Conservation (phyloP, 2,329 filamentous ascomycete species). For the Phialophora tarda region DNA sequence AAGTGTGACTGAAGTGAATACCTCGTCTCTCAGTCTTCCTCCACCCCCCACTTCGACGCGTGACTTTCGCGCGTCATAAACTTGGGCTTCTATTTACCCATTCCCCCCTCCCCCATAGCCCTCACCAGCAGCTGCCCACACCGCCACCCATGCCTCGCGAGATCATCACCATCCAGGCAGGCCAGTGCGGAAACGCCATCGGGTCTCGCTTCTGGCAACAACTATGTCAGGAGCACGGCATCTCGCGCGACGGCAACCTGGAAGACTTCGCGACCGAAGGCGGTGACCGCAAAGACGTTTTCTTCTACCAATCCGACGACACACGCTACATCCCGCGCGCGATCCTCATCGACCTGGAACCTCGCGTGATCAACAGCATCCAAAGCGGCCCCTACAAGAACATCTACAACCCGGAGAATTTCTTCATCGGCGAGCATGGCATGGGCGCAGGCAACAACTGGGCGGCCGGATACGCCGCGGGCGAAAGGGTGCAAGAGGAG, state of each 20-base stretch:
- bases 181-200: conserved; percentile 57
- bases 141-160: conserved; percentile 60
- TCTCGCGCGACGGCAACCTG: conserved; percentile 94
- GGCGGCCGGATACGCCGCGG: conserved; percentile 94
- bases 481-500: conserved; percentile 90
- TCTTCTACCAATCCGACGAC: conserved; percentile 99
- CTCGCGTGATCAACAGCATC: conserved; percentile 87
- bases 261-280: conserved; percentile 98
- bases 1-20: background rate
- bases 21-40: background rate
- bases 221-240: conserved; percentile 95
- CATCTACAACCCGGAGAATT: conserved; percentile 99
- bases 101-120: background rate
- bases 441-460: conserved; percentile 97
- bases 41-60: background rate
- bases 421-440: conserved; percentile 93
- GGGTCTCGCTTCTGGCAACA: conserved; percentile 99
- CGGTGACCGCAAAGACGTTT: conserved; percentile 97
- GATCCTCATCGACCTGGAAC: conserved; percentile 93
- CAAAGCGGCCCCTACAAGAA: conserved; percentile 95
- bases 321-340: conserved; percentile 97
- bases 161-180: conserved; percentile 98
- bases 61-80: background rate
- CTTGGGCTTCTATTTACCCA: background rate
- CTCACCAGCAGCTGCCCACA: background rate